Evolutionary conservation across 441 rosid genomes (phyloP), one percentile per base, ranked within the genome.

Genomic region (Daphne laureola): DNA sequence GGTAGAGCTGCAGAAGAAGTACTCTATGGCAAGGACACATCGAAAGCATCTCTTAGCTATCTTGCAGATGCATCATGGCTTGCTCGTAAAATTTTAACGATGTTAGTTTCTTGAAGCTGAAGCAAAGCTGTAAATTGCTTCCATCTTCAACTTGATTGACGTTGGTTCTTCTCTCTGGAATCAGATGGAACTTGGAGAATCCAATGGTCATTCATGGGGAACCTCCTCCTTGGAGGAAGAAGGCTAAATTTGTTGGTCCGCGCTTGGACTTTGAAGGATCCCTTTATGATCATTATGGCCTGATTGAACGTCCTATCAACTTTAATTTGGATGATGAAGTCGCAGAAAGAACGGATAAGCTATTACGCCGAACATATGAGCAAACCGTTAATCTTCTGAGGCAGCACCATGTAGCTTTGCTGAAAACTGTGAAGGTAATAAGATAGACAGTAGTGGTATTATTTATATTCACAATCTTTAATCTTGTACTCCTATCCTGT

Each of bases 1-100:
- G 98, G 89, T 41, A 83, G 98, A 72, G 98, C 98, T 70, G 96
- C 98, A 16, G 98, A 87, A 73, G 90, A 91, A 70, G 90, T 91
- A 14, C 78, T 91, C 48, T 87, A 85, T 57, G 98, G 98, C 12
- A 69, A 78, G 61, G 95, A 87, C 75, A 83, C 90, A 65, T 91
- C 98, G 13, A 82, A 66, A 59, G 93, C 93, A 66, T 87, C 98
- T 7, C 81, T 91, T 36, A 59, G 71, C 66, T 91, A 87, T 71
- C 92, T 86, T 57, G 90, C 95, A 7, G 90, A 87, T 56, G 98
- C 96, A 41, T 85, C 98, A 62, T 90, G 98, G 98, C 87, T 90
- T 54, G 96, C 96, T 70, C 95, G 95, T 57, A 90, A 90, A 80
- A 83, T 87, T 55, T 68, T 87, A 65, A 85, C 95, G 49, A 78